These are phyloP conservation scores for Aphanomyces invadans DNA, from an alignment of 352 stramenopile genomes.

Conservation along the genomic window DNA sequence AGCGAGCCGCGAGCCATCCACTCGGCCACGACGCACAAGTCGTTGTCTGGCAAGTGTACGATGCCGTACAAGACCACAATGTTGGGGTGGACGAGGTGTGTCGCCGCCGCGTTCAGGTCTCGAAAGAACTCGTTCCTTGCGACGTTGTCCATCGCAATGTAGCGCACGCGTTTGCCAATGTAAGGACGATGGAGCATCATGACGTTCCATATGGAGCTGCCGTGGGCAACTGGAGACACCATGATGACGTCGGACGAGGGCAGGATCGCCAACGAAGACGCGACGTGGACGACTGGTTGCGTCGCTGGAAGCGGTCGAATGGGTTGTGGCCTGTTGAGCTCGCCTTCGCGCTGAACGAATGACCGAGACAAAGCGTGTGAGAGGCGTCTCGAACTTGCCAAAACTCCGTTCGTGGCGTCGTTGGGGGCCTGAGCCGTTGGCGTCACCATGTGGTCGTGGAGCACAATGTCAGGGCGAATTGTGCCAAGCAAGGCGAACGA, in stretches of 20 bases:
- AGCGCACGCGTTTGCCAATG: not conserved
- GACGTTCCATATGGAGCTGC: not conserved
- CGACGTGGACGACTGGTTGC: not conserved
- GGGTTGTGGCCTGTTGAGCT: too few relatives aligned
- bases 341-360: too few relatives aligned
- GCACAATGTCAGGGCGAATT: not conserved
- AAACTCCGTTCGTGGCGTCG: not conserved
- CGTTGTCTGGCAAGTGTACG: constrained; percentile 17
- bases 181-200: not conserved
- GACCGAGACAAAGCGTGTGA: too few relatives aligned
- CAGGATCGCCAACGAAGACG: not conserved
- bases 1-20: constrained; percentile 66
- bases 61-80: not conserved
- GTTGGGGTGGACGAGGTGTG: constrained; percentile 1
- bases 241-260: not conserved
- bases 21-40: constrained; percentile 63
- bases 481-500: not conserved
- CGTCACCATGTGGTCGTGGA: not conserved
- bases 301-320: not conserved
- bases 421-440: not conserved
- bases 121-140: not conserved
- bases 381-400: not conserved
- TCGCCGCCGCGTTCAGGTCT: not conserved
- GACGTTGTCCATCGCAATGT: not conserved
- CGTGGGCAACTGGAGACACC: not conserved